phyloP scores from a whole-genome alignment of 2,329 filamentous ascomycete genomes.

The Fragosphaeria purpurea region DNA sequence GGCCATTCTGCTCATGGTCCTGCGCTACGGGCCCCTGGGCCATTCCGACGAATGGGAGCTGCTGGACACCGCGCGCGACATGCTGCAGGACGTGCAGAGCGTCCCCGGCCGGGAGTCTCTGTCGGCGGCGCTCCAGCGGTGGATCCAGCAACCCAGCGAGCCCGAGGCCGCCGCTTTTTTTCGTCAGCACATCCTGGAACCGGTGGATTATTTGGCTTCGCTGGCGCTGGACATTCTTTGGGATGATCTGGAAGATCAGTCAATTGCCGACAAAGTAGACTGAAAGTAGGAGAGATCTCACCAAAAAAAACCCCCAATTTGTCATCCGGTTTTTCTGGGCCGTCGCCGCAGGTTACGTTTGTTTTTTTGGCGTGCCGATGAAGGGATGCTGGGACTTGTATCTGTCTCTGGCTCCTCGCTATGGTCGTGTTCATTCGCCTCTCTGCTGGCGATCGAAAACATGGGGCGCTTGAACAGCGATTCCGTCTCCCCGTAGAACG shows the following conservation, averaged over 20 bases:
- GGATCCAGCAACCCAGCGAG: slow-evolving; percentile 30
- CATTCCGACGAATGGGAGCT: slow-evolving; percentile 38
- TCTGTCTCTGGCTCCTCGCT: too few relatives aligned
- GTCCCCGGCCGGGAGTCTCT: slow-evolving; percentile 36
- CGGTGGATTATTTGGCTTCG: slow-evolving; percentile 35
- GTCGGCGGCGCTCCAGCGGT: slow-evolving; percentile 31
- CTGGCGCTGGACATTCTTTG: slow-evolving; percentile 35
- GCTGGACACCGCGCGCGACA: slow-evolving; percentile 30
- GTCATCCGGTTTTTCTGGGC: too few relatives aligned
- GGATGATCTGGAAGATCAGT: slow-evolving; percentile 23
- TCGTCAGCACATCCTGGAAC: slow-evolving; percentile 36
- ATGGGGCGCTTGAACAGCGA: too few relatives aligned
- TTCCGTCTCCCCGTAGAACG: too few relatives aligned
- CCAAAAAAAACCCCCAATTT: too few relatives aligned
- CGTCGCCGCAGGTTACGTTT: too few relatives aligned
- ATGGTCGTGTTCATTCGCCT: too few relatives aligned
- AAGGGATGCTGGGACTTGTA: too few relatives aligned
- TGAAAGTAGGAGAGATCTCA: too few relatives aligned
- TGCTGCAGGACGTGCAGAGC: slow-evolving; percentile 39
- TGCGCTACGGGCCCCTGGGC: slow-evolving; percentile 30
- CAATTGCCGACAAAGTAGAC: background rate
- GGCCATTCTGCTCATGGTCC: slow-evolving; percentile 38
- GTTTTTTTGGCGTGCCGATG: too few relatives aligned
- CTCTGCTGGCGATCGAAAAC: too few relatives aligned
- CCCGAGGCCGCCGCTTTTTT: slow-evolving; percentile 36